These are phyloP conservation scores for Paramyrothecium sp. DNA, from an alignment of 2,329 filamentous ascomycete species.

Conservation along the genomic window DNA sequence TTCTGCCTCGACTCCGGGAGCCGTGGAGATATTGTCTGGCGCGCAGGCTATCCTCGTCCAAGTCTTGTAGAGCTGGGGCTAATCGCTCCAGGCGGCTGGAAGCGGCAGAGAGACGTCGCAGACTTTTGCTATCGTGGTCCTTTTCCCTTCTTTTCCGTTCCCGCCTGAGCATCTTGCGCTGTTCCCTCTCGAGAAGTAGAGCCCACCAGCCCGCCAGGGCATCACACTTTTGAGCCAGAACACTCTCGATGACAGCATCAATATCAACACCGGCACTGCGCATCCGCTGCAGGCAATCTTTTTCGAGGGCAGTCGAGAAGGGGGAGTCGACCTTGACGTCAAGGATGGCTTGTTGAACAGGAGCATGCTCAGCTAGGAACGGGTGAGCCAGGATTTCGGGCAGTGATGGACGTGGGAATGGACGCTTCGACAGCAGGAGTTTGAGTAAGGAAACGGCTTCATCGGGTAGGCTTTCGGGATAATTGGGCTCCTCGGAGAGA, in stretches of 20 bases:
- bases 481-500: constrained; percentile 79
- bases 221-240: constrained; percentile 86
- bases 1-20: constrained; percentile 71
- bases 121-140: constrained; percentile 75
- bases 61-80: constrained; percentile 72
- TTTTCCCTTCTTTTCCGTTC: constrained; percentile 83
- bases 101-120: constrained; percentile 82
- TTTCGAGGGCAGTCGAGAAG: constrained; percentile 84
- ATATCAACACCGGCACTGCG: constrained; percentile 90
- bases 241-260: constrained; percentile 91
- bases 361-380: constrained; percentile 83
- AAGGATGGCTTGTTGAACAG: constrained; percentile 84
- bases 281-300: constrained; percentile 90
- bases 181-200: constrained; percentile 88
- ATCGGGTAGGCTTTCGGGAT: constrained; percentile 74
- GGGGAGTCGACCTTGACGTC: constrained; percentile 77
- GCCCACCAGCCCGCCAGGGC: constrained; percentile 95
- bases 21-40: constrained; percentile 39
- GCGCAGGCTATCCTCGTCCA: constrained; percentile 70
- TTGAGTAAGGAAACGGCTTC: constrained; percentile 78
- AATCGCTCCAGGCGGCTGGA: constrained; percentile 83
- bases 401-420: constrained; percentile 76
- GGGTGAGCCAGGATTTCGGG: constrained; percentile 85
- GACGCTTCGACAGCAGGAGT: constrained; percentile 83
- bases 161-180: constrained; percentile 76